phyloP scores from a whole-genome alignment of 1,139 yeast genomes.

The Pichiaceae sp. region DNA sequence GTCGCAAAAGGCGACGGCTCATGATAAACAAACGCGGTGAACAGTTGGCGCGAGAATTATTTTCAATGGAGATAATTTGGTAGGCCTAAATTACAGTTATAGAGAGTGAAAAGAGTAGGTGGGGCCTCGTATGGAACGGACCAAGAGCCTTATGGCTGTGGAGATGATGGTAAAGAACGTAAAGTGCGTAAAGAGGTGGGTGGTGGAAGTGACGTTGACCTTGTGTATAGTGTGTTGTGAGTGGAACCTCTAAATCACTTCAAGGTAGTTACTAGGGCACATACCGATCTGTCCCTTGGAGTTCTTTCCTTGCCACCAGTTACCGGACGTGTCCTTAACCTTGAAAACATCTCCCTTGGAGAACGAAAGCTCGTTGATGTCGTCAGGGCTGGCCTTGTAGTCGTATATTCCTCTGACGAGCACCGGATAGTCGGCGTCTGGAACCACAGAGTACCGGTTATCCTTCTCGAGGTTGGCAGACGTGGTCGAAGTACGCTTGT shows the following conservation, averaged over 20 bases:
- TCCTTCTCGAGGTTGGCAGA: background rate
- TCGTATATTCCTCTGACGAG: slow-evolving; percentile 81
- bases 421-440: slow-evolving; percentile 48
- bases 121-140: no score
- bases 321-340: slow-evolving; percentile 88
- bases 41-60: background rate
- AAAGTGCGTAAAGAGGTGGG: no score
- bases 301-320: slow-evolving; percentile 98
- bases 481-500: background rate
- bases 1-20: background rate
- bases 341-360: slow-evolving; percentile 83
- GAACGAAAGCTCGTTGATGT: slow-evolving; percentile 87
- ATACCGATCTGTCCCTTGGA: slow-evolving; percentile 91
- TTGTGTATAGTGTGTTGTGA: no score
- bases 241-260: slow-evolving; percentile 32
- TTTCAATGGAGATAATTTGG: background rate
- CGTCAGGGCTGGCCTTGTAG: slow-evolving; percentile 90
- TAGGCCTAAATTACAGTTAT: background rate
- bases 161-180: no score
- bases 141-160: background rate
- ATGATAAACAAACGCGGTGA: background rate
- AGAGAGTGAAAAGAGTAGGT: background rate
- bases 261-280: slow-evolving; percentile 92
- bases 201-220: no score
- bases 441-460: slow-evolving; percentile 1